Evolutionary conservation across 139 green algal genomes (phyloP).

Genomic region (Chloropicon primus): DNA sequence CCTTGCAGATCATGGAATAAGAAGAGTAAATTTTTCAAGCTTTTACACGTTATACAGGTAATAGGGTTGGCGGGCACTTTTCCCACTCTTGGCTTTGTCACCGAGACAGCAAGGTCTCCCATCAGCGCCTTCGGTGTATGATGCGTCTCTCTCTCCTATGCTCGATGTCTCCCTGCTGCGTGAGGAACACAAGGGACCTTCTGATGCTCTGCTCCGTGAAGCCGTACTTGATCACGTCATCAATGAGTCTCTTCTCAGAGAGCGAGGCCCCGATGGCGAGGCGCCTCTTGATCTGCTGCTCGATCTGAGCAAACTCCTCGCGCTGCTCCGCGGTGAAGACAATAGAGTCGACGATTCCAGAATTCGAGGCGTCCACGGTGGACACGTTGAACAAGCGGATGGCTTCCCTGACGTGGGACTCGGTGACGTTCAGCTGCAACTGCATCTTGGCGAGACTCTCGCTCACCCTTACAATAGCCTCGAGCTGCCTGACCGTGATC

Average conservation of each 20-base stretch:
- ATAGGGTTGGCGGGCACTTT: too few relatives aligned
- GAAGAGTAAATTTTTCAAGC: too few relatives aligned
- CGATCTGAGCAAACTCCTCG: slow-evolving; percentile 26
- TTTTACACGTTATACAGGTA: too few relatives aligned
- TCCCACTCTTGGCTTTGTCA: too few relatives aligned
- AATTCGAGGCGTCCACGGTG: slow-evolving; percentile 62
- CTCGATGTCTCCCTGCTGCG: slow-evolving; percentile 1
- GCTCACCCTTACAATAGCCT: slow-evolving; percentile 84
- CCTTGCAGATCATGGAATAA: too few relatives aligned
- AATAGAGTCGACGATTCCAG: slow-evolving; percentile 33
- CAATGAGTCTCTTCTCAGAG: background rate
- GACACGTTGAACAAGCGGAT: slow-evolving; percentile 68
- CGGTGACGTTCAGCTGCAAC: slow-evolving; percentile 41
- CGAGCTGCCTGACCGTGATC: slow-evolving; percentile 92
- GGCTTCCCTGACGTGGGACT: slow-evolving; percentile 62
- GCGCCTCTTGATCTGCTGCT: slow-evolving; percentile 58
- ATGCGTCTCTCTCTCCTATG: background rate
- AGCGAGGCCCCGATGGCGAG: slow-evolving; percentile 48
- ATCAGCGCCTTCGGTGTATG: background rate
- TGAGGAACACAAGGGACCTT: background rate
- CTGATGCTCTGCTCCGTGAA: background rate
- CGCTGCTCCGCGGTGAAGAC: slow-evolving; percentile 57
- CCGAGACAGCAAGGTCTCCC: background rate
- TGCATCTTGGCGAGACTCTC: slow-evolving; percentile 88
- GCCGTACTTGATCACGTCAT: background rate